Evolutionary conservation across 441 rosid species (phyloP).

Genomic region (Brassica balearica): DNA sequence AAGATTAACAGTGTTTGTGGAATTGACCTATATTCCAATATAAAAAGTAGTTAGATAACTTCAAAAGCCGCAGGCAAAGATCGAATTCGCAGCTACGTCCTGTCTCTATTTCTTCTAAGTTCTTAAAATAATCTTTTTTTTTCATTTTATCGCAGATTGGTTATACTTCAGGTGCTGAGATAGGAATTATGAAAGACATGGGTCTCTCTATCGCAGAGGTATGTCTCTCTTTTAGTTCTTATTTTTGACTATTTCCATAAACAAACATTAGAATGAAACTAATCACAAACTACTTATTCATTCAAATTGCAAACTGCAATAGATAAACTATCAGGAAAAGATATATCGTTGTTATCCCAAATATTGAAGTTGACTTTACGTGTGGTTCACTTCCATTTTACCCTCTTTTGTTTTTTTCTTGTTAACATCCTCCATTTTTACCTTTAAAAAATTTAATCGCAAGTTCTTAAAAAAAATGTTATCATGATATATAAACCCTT

Average conservation of each 20-base stretch:
- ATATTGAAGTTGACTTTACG: background rate
- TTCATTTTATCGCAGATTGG: constrained; percentile 22
- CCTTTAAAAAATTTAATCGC: background rate
- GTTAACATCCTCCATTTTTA: constrained; percentile 1
- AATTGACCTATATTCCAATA: background rate
- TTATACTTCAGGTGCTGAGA: constrained; percentile 42
- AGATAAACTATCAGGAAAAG: no score
- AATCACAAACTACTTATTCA: background rate
- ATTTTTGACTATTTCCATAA: background rate
- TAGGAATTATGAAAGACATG: constrained; percentile 35
- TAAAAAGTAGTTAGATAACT: background rate
- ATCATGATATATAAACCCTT: no score
- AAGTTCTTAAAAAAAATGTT: no score
- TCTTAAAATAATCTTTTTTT: no score
- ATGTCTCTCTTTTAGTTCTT: background rate
- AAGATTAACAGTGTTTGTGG: no score
- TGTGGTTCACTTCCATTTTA: background rate
- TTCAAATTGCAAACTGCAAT: no score
- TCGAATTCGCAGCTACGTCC: no score
- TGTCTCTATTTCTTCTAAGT: no score
- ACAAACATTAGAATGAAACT: background rate
- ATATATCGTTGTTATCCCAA: no score
- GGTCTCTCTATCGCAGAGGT: constrained; percentile 37
- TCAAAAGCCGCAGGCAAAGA: no score
- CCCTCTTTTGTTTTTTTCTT: background rate